Conservation (phyloP, 306 rosid species). For the Corylus avellana region DNA sequence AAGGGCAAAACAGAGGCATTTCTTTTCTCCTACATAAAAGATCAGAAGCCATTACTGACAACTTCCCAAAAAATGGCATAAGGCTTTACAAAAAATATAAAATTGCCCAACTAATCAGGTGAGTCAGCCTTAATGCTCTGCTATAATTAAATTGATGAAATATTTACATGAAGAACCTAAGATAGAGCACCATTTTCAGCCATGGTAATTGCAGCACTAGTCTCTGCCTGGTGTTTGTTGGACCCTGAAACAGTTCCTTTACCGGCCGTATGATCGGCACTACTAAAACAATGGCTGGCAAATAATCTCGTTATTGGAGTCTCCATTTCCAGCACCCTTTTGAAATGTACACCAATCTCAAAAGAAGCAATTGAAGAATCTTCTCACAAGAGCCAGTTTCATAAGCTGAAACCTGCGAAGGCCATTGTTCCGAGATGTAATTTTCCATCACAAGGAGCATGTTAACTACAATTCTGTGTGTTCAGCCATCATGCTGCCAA, state of each 20-base stretch:
- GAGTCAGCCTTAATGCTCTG: background rate
- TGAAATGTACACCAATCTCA: background rate
- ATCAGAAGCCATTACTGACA: background rate
- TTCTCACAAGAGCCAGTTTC: background rate
- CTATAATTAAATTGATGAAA: background rate
- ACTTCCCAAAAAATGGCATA: background rate
- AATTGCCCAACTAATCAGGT: background rate
- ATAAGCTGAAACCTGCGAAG: background rate
- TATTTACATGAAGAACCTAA: background rate
- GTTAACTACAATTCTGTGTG: background rate
- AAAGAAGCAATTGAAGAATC: background rate
- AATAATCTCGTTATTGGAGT: background rate
- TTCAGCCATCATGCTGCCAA: constrained; percentile 1
- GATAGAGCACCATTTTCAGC: constrained; percentile 1
- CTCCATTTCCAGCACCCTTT: background rate
- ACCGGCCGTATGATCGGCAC: constrained; percentile 4
- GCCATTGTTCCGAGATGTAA: background rate
- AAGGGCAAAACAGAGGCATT: background rate
- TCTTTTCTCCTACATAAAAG: background rate
- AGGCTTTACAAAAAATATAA: background rate
- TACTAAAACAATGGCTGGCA: background rate
- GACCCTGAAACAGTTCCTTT: background rate
- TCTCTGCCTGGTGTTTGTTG: background rate
- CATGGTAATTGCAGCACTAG: background rate
- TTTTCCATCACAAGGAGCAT: background rate